Percentiles rank a stretch among this genome's conserved stretches.
Conservation (phyloP, 768 basidiomycete genomes). For the Amanita pseudoporphyria region DNA sequence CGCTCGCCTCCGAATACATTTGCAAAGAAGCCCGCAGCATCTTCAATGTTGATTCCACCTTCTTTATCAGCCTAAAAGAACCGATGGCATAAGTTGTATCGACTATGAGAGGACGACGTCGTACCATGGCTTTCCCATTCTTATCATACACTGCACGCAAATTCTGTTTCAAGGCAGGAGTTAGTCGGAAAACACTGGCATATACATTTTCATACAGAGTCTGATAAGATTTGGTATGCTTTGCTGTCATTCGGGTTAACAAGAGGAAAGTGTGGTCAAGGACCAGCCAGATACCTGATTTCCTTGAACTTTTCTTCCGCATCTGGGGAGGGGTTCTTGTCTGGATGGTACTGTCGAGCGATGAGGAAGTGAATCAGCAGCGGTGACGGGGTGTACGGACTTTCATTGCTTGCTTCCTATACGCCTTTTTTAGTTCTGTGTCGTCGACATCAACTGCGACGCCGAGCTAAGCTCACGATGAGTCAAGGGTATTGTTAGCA, state of each 20-base stretch:
- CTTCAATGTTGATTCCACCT: slow-evolving; percentile 72
- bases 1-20: slow-evolving; percentile 94
- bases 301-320: slow-evolving; percentile 97
- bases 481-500: neutral
- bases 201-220: slow-evolving; percentile 44
- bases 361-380: neutral
- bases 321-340: slow-evolving; percentile 88
- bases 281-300: slow-evolving; percentile 49
- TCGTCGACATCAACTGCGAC: slow-evolving; percentile 68
- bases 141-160: slow-evolving; percentile 87
- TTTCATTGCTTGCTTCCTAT: slow-evolving; percentile 90
- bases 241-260: slow-evolving; percentile 65
- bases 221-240: slow-evolving; percentile 90
- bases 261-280: neutral
- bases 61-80: slow-evolving; percentile 57
- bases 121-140: slow-evolving; percentile 83
- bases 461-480: slow-evolving; percentile 39
- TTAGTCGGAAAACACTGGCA: slow-evolving; percentile 1
- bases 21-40: slow-evolving; percentile 91
- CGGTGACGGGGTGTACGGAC: slow-evolving; percentile 28
- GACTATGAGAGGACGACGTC: slow-evolving; percentile 12
- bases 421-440: slow-evolving; percentile 86
- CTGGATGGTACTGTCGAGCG: slow-evolving; percentile 71
- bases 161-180: slow-evolving; percentile 37
- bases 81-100: neutral